phyloP scores from a whole-genome alignment of 495 filamentous ascomycete species.

The Poronia punctata region DNA sequence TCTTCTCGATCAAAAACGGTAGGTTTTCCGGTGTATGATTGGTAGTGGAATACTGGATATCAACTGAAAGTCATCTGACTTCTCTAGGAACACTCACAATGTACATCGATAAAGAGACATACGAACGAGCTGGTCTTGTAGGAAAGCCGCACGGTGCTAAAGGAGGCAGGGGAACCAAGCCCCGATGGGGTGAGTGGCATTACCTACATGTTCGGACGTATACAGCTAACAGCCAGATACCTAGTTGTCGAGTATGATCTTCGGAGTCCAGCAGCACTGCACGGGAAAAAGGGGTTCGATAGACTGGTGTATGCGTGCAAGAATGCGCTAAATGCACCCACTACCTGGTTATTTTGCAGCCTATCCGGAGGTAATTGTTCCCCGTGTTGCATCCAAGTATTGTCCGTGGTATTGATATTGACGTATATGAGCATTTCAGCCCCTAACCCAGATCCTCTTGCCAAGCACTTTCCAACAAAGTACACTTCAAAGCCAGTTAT shows the following conservation, averaged over 20 bases:
- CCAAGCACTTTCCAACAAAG: slow-evolving; percentile 46
- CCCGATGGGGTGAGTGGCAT: slow-evolving; percentile 39
- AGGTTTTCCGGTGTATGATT: background rate
- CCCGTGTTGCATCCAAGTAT: background rate
- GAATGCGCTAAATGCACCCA: slow-evolving; percentile 63
- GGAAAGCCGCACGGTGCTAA: slow-evolving; percentile 61
- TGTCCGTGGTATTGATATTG: background rate
- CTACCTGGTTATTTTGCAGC: slow-evolving; percentile 80
- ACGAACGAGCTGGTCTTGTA: slow-evolving; percentile 75
- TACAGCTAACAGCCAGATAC: slow-evolving; percentile 6
- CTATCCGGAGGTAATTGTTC: slow-evolving; percentile 34
- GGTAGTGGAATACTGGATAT: background rate
- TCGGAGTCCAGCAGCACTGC: slow-evolving; percentile 71
- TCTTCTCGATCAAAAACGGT: slow-evolving; percentile 71
- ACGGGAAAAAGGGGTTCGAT: slow-evolving; percentile 88
- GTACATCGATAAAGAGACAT: slow-evolving; percentile 74
- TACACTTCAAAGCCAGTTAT: slow-evolving; percentile 31
- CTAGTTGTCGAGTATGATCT: slow-evolving; percentile 78
- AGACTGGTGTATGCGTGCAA: slow-evolving; percentile 77
- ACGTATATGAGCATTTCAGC: slow-evolving; percentile 23
- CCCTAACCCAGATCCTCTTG: slow-evolving; percentile 43
- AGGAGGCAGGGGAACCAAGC: slow-evolving; percentile 44
- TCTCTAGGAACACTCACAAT: slow-evolving; percentile 60
- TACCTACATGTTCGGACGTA: background rate
- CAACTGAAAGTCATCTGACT: slow-evolving; percentile 4